Evolutionary conservation across 768 basidiomycete genomes (phyloP).

Genomic region (Harrya chromipes): DNA sequence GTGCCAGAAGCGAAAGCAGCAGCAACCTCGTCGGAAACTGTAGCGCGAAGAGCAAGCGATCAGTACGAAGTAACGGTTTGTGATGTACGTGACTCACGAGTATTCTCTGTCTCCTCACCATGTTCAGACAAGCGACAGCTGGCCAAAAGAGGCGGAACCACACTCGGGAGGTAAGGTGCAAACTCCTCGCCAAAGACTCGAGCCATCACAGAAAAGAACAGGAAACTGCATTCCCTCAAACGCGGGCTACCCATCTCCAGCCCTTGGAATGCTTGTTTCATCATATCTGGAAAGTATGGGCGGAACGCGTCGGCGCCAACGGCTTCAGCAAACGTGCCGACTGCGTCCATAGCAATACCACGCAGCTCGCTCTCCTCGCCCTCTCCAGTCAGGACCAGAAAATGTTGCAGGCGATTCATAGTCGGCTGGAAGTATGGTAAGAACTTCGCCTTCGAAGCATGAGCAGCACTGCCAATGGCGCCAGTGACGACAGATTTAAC

Average conservation of each 20-base stretch:
- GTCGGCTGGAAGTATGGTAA: constrained; percentile 91
- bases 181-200: constrained; percentile 95
- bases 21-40: constrained; percentile 52
- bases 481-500: constrained; percentile 96
- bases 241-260: constrained; percentile 83
- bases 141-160: constrained; percentile 79
- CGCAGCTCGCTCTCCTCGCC: constrained; percentile 94
- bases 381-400: constrained; percentile 80
- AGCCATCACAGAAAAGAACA: constrained; percentile 99
- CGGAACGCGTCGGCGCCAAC: constrained; percentile 93
- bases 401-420: constrained; percentile 84
- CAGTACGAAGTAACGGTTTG: background rate
- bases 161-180: constrained; percentile 77
- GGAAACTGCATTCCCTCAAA: constrained; percentile 91
- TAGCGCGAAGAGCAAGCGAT: constrained; percentile 3
- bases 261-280: constrained; percentile 92
- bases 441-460: constrained; percentile 90
- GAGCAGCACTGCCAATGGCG: constrained; percentile 96
- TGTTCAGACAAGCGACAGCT: constrained; percentile 85
- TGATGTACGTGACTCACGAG: constrained; percentile 37
- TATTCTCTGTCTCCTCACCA: constrained; percentile 49
- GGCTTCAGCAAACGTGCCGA: constrained; percentile 96
- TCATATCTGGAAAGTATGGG: constrained; percentile 94
- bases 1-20: constrained; percentile 70
- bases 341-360: constrained; percentile 98